Conservation (phyloP, 2,329 filamentous ascomycete genomes). For the Tolypocladium tundrense region DNA sequence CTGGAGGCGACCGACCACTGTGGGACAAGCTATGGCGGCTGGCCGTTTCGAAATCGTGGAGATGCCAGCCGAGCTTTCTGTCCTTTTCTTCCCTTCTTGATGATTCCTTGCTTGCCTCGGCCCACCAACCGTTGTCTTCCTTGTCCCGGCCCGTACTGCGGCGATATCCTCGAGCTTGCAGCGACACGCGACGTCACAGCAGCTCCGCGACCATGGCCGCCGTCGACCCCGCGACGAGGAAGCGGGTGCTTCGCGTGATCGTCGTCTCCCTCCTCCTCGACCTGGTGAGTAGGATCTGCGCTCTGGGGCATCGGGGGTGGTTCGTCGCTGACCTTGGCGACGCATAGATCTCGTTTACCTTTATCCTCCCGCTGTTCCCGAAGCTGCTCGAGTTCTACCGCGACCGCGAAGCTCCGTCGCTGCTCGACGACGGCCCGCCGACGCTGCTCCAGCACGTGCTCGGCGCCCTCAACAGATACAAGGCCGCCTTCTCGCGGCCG, state of each 20-base stretch:
- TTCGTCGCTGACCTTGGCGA: not conserved
- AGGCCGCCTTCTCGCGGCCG: conserved; percentile 79
- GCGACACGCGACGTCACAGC: not conserved
- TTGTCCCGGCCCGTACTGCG: not conserved
- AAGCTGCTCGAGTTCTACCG: conserved; percentile 95
- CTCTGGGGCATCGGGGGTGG: too few species aligned
- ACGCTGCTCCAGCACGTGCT: conserved; percentile 74
- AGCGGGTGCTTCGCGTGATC: conserved; percentile 75
- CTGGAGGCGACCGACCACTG: not conserved
- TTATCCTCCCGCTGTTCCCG: conserved; percentile 93
- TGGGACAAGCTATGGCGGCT: not conserved
- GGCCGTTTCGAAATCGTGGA: not conserved
- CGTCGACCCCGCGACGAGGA: conserved; percentile 50
- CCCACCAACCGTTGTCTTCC: not conserved
- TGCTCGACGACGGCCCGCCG: conserved; percentile 32
- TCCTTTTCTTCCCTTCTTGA: not conserved
- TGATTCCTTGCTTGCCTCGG: not conserved
- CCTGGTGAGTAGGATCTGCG: conserved; percentile 44
- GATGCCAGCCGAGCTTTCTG: not conserved
- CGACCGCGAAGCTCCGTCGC: conserved; percentile 58
- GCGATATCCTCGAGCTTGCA: not conserved
- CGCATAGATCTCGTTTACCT: conserved; percentile 86
- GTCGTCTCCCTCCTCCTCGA: conserved; percentile 85
- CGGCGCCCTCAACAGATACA: conserved; percentile 82
- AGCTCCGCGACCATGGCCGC: conserved; percentile 23